Evolutionary conservation across 1,139 yeast species (phyloP), one percentile per base, ranked within the genome.

Genomic region (Hanseniaspora sp.): DNA sequence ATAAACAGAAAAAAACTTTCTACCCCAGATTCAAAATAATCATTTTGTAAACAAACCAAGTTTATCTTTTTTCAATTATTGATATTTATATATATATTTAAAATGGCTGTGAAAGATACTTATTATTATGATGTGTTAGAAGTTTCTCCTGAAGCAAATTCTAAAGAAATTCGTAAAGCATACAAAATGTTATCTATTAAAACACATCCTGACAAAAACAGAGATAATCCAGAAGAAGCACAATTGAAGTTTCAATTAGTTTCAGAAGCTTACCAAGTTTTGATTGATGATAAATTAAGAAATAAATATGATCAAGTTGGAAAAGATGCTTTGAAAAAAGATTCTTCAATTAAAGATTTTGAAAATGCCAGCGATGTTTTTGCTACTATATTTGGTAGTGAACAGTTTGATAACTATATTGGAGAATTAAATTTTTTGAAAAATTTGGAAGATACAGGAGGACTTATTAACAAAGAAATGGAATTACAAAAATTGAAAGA

Each of bases 131-230:
- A 90, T 59, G 67, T 82, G 35, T 73, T 90, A 57, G 85, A 78
- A 34, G 74, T 90, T 30, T 61, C 72, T 35, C 71, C 82, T 1
- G 76, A 77, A 17, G 96, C 96, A 41, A 78, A 86, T 3, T 79
- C 82, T 7, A 74, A 82, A 29, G 95, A 86, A 56, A 88, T 90
- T 68, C 90, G 90, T 68, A 86, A 85, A 67, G 96, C 96, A 0
- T 90, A 90, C 70, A 75, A 97, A 58, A 83, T 83, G 67, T 82
- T 83, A 64, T 96, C 96, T 7, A 80, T 90, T 57, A 75, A 72
- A 57, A 83, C 85, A 62, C 97, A 90, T 67, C 97, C 97, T 1
- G 97, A 90, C 68, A 90, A 90, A 72, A 87, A 90, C 63, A 95
- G 95, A 28, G 80, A 82, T 59, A 70, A 69, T 57, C 90, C 92